These are phyloP conservation scores for Wickerhamiella spandovensis DNA, from an alignment of 805 yeast species.

Conservation along the genomic window DNA sequence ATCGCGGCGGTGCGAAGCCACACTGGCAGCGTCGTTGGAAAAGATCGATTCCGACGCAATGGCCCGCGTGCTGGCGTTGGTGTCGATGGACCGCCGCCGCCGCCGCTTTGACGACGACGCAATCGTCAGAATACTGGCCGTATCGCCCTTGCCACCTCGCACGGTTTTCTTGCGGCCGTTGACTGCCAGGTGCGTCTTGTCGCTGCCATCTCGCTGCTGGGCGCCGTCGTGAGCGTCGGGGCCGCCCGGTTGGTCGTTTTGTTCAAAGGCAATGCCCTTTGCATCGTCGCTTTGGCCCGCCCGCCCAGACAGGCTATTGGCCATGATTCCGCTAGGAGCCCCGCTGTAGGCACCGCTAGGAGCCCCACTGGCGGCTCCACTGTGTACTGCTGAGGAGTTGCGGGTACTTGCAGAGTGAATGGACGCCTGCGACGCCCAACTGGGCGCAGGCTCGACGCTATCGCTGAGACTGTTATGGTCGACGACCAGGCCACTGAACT, in stretches of 20 bases:
- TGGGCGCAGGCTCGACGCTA: background rate
- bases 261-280: background rate
- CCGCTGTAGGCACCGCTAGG: background rate
- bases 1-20: constrained; percentile 4
- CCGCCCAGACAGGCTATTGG: no score
- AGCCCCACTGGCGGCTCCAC: background rate
- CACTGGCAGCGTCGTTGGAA: constrained; percentile 2
- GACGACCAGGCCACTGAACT: background rate
- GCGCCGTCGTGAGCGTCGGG: background rate
- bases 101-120: constrained; percentile 26
- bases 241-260: background rate
- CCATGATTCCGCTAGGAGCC: background rate
- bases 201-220: background rate
- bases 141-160: constrained; percentile 14
- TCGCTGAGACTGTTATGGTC: background rate
- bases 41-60: constrained; percentile 23
- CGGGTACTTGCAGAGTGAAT: background rate
- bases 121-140: constrained; percentile 27
- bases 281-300: background rate
- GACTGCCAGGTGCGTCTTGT: background rate
- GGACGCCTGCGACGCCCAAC: background rate
- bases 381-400: background rate
- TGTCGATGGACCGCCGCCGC: constrained; percentile 25
- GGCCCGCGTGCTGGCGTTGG: constrained; percentile 27
- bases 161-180: background rate